Evolutionary conservation across 352 stramenopile species (phyloP), one percentile per base, ranked within the genome.

Genomic region (Globisporangium sylvaticum): DNA sequence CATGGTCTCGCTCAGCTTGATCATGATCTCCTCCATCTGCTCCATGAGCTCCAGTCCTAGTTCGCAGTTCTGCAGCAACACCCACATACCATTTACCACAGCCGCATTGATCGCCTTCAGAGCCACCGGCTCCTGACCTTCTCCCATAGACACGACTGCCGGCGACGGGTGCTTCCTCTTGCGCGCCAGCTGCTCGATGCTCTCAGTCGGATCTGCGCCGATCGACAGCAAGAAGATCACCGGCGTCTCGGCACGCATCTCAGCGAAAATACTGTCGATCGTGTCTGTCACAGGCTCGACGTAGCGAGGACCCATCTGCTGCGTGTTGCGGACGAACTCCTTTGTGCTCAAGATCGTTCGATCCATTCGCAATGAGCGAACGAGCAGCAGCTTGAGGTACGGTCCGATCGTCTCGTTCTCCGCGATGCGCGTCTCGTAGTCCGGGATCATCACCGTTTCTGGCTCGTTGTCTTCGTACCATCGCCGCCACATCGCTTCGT

Each of bases 381-480:
- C 92, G 15, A 99, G 83, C 50, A 99, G 69, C 15, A 99, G 83
- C 70, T 98, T 98, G 61, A 98, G 91, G 70, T 98, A 99, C 8
- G 95, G 92, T 0, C 97, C 97, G 64, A 98, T 97, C 15, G 93
- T 90, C 56, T 92, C 85, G 72, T 98, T 96, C 69, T 99, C 95
- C 8, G 84, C 75, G 22, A 99, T 89, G 32, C 87, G 85, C 48
- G 95, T 91, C 66, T 99, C 96, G 67, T 98, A 99, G 64, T 98
- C 95, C 0, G 96, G 96, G 60, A 99, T 97, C 68, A 95, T 81
- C 7, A 98, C 87, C 1, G 95, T 94, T 75, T 99, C 97, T 1
- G 97, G 97, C 53, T 98, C 91, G 62, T 99, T 99, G 72, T 99
- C 95, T 71, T 99, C 97, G 68, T 98, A 99, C 97, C 97, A 99